Conservation (phyloP, 176 grass and related monocot species). For the Elaeis guineensis region DNA sequence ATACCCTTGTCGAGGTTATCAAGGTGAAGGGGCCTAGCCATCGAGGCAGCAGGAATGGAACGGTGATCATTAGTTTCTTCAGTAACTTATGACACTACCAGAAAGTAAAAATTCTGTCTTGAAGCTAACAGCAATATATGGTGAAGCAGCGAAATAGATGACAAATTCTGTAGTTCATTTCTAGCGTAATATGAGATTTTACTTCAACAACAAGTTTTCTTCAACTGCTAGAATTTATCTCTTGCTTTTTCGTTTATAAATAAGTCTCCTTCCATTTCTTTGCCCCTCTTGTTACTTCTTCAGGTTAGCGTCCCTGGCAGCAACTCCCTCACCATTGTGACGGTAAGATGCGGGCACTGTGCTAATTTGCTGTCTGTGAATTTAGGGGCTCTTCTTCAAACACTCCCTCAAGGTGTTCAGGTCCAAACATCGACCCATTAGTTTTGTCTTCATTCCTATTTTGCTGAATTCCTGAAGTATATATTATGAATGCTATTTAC, state of each 20-base stretch:
- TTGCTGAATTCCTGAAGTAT: background rate
- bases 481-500: no score
- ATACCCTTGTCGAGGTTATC: no score
- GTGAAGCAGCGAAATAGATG: no score
- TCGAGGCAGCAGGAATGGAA: no score
- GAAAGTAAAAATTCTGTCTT: no score
- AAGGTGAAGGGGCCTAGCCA: no score
- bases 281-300: background rate
- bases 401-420: constrained; percentile 31
- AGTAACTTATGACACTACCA: no score
- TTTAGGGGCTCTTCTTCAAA: constrained; percentile 27
- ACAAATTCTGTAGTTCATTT: no score
- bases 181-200: no score
- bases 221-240: background rate
- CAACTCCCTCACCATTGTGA: constrained; percentile 33
- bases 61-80: no score
- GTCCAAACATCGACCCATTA: background rate
- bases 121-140: no score
- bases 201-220: no score
- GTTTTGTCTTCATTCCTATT: background rate
- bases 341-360: constrained; percentile 43
- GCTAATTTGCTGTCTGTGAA: constrained; percentile 40
- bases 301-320: constrained; percentile 36
- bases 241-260: background rate
- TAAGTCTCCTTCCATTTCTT: background rate